These are phyloP conservation scores for Talaromyces sp. DNA, from an alignment of 2,329 filamentous ascomycete species.

Conservation along the genomic window DNA sequence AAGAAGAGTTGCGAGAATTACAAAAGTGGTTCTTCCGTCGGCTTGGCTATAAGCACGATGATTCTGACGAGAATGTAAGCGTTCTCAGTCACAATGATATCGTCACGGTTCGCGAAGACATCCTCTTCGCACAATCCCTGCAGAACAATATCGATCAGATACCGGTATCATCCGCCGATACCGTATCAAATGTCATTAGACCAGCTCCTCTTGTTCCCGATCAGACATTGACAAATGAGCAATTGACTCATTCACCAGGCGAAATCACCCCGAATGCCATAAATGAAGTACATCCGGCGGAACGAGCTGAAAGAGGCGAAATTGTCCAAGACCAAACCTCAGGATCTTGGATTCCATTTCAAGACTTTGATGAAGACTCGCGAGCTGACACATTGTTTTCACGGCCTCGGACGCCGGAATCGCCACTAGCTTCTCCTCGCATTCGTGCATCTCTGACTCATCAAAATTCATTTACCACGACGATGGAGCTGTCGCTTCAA, in stretches of 20 bases:
- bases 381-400: conserved; percentile 44
- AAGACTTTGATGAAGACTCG: conserved; percentile 31
- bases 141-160: neutral
- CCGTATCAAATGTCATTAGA: neutral
- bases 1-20: conserved; percentile 36
- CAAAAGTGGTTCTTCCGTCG: conserved; percentile 34
- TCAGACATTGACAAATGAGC: conserved; percentile 33
- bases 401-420: conserved; percentile 39
- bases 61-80: conserved; percentile 23
- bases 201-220: conserved; percentile 11
- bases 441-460: conserved; percentile 45
- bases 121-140: neutral
- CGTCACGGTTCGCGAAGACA: neutral
- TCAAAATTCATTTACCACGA: conserved; percentile 45
- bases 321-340: conserved; percentile 18
- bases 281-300: conserved; percentile 30
- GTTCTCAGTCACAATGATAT: conserved; percentile 8
- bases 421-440: conserved; percentile 43
- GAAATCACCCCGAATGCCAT: conserved; percentile 37
- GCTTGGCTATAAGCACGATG: conserved; percentile 29
- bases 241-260: conserved; percentile 40
- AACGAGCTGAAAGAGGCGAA: conserved; percentile 24
- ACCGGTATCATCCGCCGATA: neutral
- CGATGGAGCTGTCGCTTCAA: conserved; percentile 45
- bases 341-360: conserved; percentile 19